These are phyloP conservation scores for Remersonia thermophila DNA, from an alignment of 2,329 filamentous ascomycete species.

Conservation along the genomic window DNA sequence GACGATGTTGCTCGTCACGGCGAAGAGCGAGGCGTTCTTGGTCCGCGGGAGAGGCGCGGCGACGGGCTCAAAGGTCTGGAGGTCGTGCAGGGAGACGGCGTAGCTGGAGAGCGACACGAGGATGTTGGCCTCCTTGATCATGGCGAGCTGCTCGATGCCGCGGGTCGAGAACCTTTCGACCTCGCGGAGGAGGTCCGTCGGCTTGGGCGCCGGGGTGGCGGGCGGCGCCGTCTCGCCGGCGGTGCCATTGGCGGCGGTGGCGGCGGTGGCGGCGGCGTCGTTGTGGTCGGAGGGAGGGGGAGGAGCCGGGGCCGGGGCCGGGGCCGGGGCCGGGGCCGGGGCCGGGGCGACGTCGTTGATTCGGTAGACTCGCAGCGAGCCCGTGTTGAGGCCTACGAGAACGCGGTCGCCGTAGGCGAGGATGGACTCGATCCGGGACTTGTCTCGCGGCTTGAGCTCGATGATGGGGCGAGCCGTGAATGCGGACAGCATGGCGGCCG, in stretches of 20 bases:
- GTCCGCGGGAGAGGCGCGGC: constrained; percentile 66
- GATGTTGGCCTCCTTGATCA: constrained; percentile 88
- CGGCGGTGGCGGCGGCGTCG: constrained; percentile 20
- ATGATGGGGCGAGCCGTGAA: constrained; percentile 94
- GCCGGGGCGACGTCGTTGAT: constrained; percentile 50
- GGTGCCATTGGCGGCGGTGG: constrained; percentile 19
- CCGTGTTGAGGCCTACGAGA: constrained; percentile 83
- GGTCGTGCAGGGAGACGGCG: constrained; percentile 78
- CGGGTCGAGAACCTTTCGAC: constrained; percentile 87
- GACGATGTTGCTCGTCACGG: constrained; percentile 89
- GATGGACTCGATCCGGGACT: constrained; percentile 93
- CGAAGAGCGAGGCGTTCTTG: constrained; percentile 80
- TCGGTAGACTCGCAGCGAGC: constrained; percentile 79
- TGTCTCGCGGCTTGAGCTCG: constrained; percentile 91
- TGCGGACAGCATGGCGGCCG: constrained; percentile 73
- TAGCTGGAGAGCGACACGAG: constrained; percentile 86
- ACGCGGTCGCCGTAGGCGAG: constrained; percentile 85
- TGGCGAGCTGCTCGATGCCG: constrained; percentile 83
- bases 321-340: neutral
- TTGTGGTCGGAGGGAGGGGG: constrained; percentile 21
- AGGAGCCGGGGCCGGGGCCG: constrained; percentile 8
- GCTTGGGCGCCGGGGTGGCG: constrained; percentile 26
- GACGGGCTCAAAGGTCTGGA: constrained; percentile 70
- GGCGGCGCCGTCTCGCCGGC: constrained; percentile 21
- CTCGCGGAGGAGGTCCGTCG: constrained; percentile 79